Base-by-base conservation (phyloP, 2,329 filamentous ascomycete species). In the Trichoderma hamatum region DNA sequence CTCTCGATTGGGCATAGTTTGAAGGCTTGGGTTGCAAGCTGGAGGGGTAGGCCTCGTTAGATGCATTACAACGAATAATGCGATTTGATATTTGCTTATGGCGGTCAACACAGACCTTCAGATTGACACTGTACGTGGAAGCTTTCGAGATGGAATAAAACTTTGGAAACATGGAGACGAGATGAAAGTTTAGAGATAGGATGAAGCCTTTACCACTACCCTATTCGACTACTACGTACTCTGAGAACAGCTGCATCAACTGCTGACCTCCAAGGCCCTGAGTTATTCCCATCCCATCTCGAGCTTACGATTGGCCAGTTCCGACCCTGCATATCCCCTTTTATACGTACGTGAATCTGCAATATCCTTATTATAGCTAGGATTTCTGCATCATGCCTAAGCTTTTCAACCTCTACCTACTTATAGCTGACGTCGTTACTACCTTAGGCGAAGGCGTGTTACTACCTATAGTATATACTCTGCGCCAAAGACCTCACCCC, bases 1-100 rank as follows among this genome's bases (percentile, higher is more conserved):
- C 67, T 63, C 73, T 72, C 28, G 69, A 76, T 72, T 55, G 36
- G 73, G 74, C 68, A 69, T 77, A 65, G 75, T 61, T 28, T 67
- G 36, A n/a, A 4, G 7, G 28, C 11, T 30, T 30, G 60, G 51
- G 62, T 52, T 28, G 52, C 32, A 32, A 52, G 63, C 52, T 69
- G 70, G 70, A 66, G 71, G 71, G 63, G 71, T 43, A 16, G 16
- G 32, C 54, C 52, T 26, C 69, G 58, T 58, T 72, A 72, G 56
- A 10, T 56, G 55, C 70, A 72, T 71, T 16, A 1, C 51, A 52
- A 24, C 49, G 46, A 58, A 43, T 69, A 71, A 62, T 69, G 68
- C 39, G 52, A 59, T 70, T 30, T 39, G 52, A 24, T 54, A 43
- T 28, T n/a, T 19, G 36, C 5, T 34, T 58, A 58, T 49, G n/a